Percentiles rank a stretch among this genome's conserved stretches.
Evolutionary conservation across 495 filamentous ascomycete genomes (phyloP).

Genomic region (Jackrogersella minutella): DNA sequence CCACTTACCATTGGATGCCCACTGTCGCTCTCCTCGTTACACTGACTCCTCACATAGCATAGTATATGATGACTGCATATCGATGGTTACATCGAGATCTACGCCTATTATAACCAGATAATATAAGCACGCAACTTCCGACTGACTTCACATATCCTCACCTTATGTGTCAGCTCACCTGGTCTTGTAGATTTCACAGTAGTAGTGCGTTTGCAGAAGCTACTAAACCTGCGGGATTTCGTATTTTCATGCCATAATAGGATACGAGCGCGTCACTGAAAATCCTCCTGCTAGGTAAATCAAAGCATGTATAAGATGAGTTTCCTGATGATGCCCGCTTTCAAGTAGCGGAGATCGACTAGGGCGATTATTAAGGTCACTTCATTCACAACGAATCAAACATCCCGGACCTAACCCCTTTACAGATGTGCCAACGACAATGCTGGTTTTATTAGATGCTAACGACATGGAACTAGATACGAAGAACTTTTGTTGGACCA

Average conservation of each 20-base stretch:
- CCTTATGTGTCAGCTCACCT: background rate
- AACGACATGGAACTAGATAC: constrained; percentile 14
- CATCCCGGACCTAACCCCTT: background rate
- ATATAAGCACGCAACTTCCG: constrained; percentile 5
- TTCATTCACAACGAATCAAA: background rate
- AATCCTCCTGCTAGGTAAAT: background rate
- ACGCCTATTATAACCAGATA: background rate
- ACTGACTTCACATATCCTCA: background rate
- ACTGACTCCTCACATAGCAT: background rate
- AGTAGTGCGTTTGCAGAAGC: background rate
- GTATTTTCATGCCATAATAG: background rate
- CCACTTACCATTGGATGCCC: background rate
- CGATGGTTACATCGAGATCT: constrained; percentile 6
- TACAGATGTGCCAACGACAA: constrained; percentile 40
- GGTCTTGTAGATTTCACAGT: background rate
- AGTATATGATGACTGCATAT: constrained; percentile 9
- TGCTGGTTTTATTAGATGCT: constrained; percentile 12
- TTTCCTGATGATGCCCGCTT: background rate
- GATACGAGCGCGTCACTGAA: background rate
- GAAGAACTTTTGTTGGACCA: background rate
- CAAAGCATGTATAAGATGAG: background rate
- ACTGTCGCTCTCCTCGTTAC: background rate
- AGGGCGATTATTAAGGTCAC: constrained; percentile 30
- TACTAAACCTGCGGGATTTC: background rate
- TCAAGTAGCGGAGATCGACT: constrained; percentile 2